Percentiles rank a stretch among this genome's conserved stretches.
These are phyloP conservation scores for Poa pratensis DNA, from an alignment of 176 grass and related monocot species.

Conservation along the genomic window DNA sequence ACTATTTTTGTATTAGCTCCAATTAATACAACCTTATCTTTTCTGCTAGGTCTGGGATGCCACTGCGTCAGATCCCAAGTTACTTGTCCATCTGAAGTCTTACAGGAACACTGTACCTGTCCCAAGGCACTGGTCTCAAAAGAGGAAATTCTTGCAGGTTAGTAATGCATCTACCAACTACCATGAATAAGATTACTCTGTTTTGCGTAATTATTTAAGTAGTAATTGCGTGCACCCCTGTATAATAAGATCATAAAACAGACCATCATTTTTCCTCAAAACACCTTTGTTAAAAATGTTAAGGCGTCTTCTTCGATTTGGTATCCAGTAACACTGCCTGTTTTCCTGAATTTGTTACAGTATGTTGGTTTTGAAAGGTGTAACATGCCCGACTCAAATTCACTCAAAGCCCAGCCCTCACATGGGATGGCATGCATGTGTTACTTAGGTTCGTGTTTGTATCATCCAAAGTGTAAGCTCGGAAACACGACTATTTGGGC, in stretches of 20 bases:
- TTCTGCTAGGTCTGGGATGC: conserved; percentile 87
- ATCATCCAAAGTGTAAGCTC: background rate
- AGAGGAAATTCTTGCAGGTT: conserved; percentile 93
- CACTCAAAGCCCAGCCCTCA: background rate
- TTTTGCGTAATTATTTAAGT: conserved; percentile 16
- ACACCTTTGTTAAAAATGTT: background rate
- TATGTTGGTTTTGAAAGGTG: background rate
- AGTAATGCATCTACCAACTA: conserved; percentile 34
- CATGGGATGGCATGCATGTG: background rate
- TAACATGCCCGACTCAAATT: background rate
- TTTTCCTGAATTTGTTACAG: background rate
- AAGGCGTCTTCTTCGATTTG: background rate
- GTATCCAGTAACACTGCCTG: background rate
- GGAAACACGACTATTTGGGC: background rate
- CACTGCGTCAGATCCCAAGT: conserved; percentile 77
- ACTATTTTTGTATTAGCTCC: conserved; percentile 12
- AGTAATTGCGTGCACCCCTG: background rate
- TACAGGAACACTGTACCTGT: conserved; percentile 91
- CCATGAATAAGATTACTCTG: conserved; percentile 3
- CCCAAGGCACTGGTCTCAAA: conserved; percentile 92
- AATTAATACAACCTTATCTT: background rate
- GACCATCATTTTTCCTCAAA: background rate
- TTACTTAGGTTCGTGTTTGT: background rate
- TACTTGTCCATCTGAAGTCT: conserved; percentile 81
- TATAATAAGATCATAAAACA: background rate